These are phyloP conservation scores for Yamadazyma paraphyllophila DNA, from an alignment of 805 yeast genomes.

Conservation along the genomic window DNA sequence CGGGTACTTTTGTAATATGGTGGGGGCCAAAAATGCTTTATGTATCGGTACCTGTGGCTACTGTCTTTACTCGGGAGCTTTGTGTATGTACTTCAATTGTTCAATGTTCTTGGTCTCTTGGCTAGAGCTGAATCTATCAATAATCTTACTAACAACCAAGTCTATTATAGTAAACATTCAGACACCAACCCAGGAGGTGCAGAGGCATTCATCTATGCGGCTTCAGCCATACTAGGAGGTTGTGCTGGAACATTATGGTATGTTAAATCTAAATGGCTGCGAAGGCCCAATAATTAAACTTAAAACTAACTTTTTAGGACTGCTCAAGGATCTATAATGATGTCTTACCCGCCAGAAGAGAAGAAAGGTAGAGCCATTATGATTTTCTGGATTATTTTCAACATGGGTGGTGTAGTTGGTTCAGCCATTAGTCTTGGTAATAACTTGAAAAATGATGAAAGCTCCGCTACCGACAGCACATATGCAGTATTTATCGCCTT, in stretches of 20 bases:
- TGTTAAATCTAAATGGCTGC: constrained; percentile 1
- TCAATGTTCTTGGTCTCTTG: too few relatives aligned
- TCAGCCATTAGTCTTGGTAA: constrained; percentile 54
- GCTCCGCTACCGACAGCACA: constrained; percentile 47
- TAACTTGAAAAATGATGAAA: constrained; percentile 40
- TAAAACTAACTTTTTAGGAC: constrained; percentile 20
- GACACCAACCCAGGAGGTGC: constrained; percentile 38
- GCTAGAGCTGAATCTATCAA: too few relatives aligned
- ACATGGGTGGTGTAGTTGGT: constrained; percentile 61
- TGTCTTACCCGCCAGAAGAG: constrained; percentile 54
- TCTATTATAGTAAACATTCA: constrained; percentile 26
- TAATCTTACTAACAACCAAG: constrained; percentile 1
- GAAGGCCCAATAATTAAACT: constrained; percentile 19
- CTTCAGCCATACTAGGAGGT: constrained; percentile 56
- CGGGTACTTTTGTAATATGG: constrained; percentile 51
- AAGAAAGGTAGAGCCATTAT: constrained; percentile 52
- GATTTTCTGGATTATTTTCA: constrained; percentile 61
- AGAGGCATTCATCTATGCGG: constrained; percentile 50
- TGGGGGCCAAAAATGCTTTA: constrained; percentile 46
- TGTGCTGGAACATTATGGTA: constrained; percentile 54
- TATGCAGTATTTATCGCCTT: constrained; percentile 53
- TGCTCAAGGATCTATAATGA: constrained; percentile 55
- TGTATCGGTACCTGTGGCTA: constrained; percentile 56
- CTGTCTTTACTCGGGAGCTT: constrained; percentile 50
- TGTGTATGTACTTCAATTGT: constrained; percentile 24